A percentile compares a stretch with the other conserved stretches of the same genome.
Conservation (phyloP, 2,329 filamentous ascomycete species). For the Colletotrichum plurivorum region DNA sequence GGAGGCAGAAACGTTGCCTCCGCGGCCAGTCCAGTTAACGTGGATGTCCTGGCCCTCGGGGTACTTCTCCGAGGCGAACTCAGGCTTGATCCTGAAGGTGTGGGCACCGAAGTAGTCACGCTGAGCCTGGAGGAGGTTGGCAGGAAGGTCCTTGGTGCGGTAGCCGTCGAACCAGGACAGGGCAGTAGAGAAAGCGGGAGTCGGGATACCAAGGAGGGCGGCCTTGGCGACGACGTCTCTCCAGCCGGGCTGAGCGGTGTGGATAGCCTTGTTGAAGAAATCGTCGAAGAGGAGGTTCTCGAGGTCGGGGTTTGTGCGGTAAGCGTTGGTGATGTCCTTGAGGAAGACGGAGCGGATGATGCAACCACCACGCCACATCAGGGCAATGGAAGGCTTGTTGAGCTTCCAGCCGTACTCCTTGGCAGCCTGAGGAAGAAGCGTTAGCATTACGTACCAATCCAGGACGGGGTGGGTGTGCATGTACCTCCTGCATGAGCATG, state of each 20-base stretch:
- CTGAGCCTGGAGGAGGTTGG: conserved; percentile 98
- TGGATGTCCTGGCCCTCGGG: conserved; percentile 90
- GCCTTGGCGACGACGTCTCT: conserved; percentile 92
- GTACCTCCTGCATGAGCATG: conserved; percentile 98
- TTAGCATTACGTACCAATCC: conserved; percentile 41
- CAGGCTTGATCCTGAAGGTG: conserved; percentile 91
- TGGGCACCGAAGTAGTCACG: conserved; percentile 99
- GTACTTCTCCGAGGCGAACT: conserved; percentile 83
- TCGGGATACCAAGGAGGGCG: conserved; percentile 94
- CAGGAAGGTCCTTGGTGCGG: conserved; percentile 95
- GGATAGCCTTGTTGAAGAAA: conserved; percentile 99
- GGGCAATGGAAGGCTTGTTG: conserved; percentile 99
- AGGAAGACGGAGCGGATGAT: conserved; percentile 99
- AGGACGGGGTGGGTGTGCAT: neutral
- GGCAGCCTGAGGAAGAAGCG: conserved; percentile 75
- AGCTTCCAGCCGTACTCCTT: conserved; percentile 98
- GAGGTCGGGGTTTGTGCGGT: conserved; percentile 93
- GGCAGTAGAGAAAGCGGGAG: conserved; percentile 95
- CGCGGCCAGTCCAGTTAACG: conserved; percentile 99
- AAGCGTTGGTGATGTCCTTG: conserved; percentile 98
- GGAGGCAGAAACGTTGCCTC: conserved; percentile 96
- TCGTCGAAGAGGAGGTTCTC: conserved; percentile 99
- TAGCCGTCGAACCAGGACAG: conserved; percentile 99
- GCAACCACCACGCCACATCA: conserved; percentile 99
- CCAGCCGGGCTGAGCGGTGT: conserved; percentile 95